Evolutionary conservation across 2,329 filamentous ascomycete species (phyloP).

Genomic region (Exutisphaerella laricina): DNA sequence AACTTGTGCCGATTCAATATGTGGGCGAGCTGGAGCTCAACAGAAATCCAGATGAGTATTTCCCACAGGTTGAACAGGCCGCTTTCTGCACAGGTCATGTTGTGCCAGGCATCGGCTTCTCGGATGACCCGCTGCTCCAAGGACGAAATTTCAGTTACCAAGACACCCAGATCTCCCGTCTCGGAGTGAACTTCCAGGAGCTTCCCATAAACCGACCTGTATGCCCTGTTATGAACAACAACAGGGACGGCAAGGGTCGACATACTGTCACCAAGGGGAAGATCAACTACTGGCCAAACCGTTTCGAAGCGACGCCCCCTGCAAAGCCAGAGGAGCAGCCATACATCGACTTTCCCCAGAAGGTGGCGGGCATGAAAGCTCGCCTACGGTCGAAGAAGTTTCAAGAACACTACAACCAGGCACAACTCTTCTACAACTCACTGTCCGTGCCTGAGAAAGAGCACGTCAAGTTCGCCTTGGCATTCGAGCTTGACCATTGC

Average conservation of each 20-base stretch:
- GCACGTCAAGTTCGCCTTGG: conserved; percentile 56
- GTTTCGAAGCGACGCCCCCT: conserved; percentile 59
- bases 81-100: conserved; percentile 78
- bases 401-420: conserved; percentile 69
- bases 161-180: conserved; percentile 63
- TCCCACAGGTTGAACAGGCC: conserved; percentile 74
- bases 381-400: conserved; percentile 68
- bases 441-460: conserved; percentile 60
- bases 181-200: conserved; percentile 71
- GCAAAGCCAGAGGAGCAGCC: conserved; percentile 57
- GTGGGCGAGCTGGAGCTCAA: conserved; percentile 77
- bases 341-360: conserved; percentile 63
- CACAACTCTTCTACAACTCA: conserved; percentile 79
- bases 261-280: conserved; percentile 69
- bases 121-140: conserved; percentile 67
- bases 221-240: conserved; percentile 32
- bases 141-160: conserved; percentile 65
- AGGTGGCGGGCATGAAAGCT: conserved; percentile 63
- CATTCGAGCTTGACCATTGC: conserved; percentile 74
- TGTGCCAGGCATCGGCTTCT: conserved; percentile 71
- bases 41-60: conserved; percentile 74
- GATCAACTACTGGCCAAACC: conserved; percentile 77
- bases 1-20: conserved; percentile 65
- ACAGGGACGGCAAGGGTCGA: conserved; percentile 48
- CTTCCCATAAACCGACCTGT: conserved; percentile 65